Conservation (phyloP, 805 yeast genomes). For the Starmerella stellata region DNA sequence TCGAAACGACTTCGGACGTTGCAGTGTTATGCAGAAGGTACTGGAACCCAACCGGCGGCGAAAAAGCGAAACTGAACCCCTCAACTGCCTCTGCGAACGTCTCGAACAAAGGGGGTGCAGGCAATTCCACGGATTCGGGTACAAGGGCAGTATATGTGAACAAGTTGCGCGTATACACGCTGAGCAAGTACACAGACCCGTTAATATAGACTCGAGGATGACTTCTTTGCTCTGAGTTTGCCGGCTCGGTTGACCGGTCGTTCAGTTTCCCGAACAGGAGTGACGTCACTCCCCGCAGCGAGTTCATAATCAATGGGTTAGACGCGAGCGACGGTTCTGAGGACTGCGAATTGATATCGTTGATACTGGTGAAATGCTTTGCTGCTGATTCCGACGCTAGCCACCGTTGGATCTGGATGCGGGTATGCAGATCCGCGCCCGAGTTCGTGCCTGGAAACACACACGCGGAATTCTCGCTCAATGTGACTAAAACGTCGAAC, state of each 20-base stretch:
- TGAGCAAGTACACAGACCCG: neutral
- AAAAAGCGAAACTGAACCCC: slow-evolving; percentile 15
- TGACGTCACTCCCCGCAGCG: neutral
- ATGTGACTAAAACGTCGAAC: slow-evolving; percentile 10
- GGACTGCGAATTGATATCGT: neutral
- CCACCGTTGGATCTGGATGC: slow-evolving; percentile 12
- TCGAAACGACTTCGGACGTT: slow-evolving; percentile 3
- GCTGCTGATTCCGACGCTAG: neutral
- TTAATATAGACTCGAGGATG: neutral
- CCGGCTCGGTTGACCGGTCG: neutral
- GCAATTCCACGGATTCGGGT: neutral
- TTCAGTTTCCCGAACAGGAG: neutral
- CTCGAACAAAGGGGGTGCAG: slow-evolving; percentile 3
- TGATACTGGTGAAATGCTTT: neutral
- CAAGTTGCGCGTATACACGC: slow-evolving; percentile 5
- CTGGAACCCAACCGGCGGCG: slow-evolving; percentile 15
- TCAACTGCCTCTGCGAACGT: slow-evolving; percentile 7
- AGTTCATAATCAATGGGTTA: no score
- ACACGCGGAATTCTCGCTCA: slow-evolving; percentile 6
- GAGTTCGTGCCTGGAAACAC: slow-evolving; percentile 10
- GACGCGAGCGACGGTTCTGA: neutral
- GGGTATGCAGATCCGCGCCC: slow-evolving; percentile 2
- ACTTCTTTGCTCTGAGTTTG: neutral
- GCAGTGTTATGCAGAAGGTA: slow-evolving; percentile 6
- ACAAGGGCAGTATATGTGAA: slow-evolving; percentile 5